Evolutionary conservation across 1,139 yeast species (phyloP).

Genomic region (Candida gigantensis): DNA sequence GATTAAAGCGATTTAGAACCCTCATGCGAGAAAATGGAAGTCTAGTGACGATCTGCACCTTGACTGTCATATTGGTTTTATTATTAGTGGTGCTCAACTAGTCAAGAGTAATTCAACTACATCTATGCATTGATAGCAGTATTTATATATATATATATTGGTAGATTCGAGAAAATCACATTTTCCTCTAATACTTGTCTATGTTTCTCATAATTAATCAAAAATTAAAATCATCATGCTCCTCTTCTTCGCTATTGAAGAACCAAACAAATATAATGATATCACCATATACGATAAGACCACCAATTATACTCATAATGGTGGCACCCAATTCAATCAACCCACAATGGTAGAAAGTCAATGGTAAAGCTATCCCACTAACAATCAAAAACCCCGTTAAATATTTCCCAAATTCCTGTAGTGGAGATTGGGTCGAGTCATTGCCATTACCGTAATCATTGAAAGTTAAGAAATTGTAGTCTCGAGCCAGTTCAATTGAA

Average conservation of each 20-base stretch:
- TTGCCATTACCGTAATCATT: conserved; percentile 45
- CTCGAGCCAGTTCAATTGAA: conserved; percentile 43
- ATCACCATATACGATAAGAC: conserved; percentile 68
- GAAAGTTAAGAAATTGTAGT: conserved; percentile 63
- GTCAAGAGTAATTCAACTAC: neutral
- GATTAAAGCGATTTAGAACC: conserved; percentile 55
- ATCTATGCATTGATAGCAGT: neutral
- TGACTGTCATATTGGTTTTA: conserved; percentile 59
- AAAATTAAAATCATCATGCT: conserved; percentile 54
- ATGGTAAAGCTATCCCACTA: conserved; percentile 68
- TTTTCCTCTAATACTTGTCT: neutral
- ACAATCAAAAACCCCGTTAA: conserved; percentile 66
- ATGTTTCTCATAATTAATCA: conserved; percentile 14
- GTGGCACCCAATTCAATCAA: conserved; percentile 59
- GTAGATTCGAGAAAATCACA: neutral
- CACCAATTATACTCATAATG: conserved; percentile 69
- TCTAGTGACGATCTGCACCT: conserved; percentile 64
- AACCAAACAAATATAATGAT: conserved; percentile 71
- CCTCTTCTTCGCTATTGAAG: conserved; percentile 58
- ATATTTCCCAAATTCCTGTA: conserved; percentile 61
- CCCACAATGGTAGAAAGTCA: conserved; percentile 61
- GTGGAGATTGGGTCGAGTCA: conserved; percentile 33
- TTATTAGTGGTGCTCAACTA: conserved; percentile 61
- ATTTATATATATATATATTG: conserved; percentile 1
- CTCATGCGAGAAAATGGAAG: conserved; percentile 71